These are phyloP conservation scores for Ustilago cynodontis DNA, from an alignment of 1,284 basidiomycete genomes.

Conservation along the genomic window DNA sequence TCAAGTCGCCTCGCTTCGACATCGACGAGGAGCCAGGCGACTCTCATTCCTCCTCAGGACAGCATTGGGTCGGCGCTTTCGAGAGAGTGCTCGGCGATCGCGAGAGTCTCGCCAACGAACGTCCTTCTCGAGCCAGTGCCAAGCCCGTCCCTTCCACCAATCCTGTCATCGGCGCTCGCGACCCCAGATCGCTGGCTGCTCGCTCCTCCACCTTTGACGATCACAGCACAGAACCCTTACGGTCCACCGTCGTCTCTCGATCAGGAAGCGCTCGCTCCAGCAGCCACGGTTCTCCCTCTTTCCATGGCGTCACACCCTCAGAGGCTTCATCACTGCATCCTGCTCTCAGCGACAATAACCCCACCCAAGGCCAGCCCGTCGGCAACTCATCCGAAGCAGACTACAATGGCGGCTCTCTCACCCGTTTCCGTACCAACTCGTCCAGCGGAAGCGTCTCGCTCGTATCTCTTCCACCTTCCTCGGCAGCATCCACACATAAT, in stretches of 20 bases:
- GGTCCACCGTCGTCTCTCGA: constrained; percentile 24
- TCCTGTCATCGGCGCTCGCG: constrained; percentile 40
- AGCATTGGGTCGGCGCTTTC: constrained; percentile 64
- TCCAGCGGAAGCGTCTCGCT: constrained; percentile 44
- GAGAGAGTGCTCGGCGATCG: constrained; percentile 66
- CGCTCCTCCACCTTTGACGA: constrained; percentile 23
- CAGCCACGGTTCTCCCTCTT: constrained; percentile 32
- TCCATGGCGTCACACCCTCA: constrained; percentile 12
- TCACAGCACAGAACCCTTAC: constrained; percentile 14
- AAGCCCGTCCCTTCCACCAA: constrained; percentile 32
- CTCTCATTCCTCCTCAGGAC: constrained; percentile 19
- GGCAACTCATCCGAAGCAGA: constrained; percentile 16
- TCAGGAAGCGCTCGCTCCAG: constrained; percentile 40
- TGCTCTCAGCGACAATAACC: constrained; percentile 4
- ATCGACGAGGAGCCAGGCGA: constrained; percentile 56
- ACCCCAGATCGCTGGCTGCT: constrained; percentile 19
- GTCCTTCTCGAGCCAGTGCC: constrained; percentile 26
- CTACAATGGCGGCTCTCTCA: constrained; percentile 26
- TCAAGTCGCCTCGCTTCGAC: constrained; percentile 49
- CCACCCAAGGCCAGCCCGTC: constrained; percentile 6
- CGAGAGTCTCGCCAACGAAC: constrained; percentile 39
- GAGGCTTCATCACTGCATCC: constrained; percentile 4
- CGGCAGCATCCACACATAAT: constrained; percentile 39
- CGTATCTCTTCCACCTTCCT: constrained; percentile 41
- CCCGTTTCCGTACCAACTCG: constrained; percentile 44